Percentiles rank a stretch among this genome's conserved stretches.
These are phyloP conservation scores for Boechera divaricarpa DNA, from an alignment of 345 rosid genomes.

Conservation along the genomic window DNA sequence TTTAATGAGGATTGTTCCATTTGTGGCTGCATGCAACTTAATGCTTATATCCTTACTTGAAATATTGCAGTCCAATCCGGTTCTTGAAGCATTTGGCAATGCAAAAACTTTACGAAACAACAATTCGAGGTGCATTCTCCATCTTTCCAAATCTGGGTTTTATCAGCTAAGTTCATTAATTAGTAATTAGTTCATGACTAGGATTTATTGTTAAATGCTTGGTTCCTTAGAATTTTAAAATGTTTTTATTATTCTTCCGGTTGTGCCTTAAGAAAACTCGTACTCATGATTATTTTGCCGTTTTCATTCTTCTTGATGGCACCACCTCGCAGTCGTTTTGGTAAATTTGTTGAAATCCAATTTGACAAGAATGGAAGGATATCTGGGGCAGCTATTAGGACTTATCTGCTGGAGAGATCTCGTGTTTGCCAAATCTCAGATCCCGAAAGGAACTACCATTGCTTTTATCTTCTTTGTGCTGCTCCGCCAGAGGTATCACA, in stretches of 20 bases:
- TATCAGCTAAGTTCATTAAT: conserved; percentile 1
- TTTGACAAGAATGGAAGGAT: conserved; percentile 91
- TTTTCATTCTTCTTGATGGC: conserved; percentile 33
- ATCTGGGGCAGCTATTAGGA: conserved; percentile 92
- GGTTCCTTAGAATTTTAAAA: neutral
- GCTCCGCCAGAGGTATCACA: conserved; percentile 83
- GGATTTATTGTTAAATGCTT: conserved; percentile 24
- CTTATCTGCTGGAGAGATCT: conserved; percentile 92
- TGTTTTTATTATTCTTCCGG: conserved; percentile 2
- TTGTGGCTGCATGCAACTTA: conserved; percentile 6
- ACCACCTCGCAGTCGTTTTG: conserved; percentile 74
- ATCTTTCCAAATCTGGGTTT: conserved; percentile 13
- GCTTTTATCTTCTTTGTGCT: conserved; percentile 94
- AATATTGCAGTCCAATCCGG: conserved; percentile 84
- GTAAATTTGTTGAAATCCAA: conserved; percentile 94
- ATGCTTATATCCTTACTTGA: conserved; percentile 18
- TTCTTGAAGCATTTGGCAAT: conserved; percentile 98
- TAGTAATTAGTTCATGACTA: neutral
- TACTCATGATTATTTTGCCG: conserved; percentile 13
- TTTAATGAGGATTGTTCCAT: conserved; percentile 18
- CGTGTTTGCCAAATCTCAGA: conserved; percentile 94
- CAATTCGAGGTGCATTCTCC: conserved; percentile 73
- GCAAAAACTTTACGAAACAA: conserved; percentile 94
- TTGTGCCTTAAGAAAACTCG: conserved; percentile 16
- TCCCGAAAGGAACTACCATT: conserved; percentile 94